Base-by-base conservation (phyloP, 805 yeast species). In the Candida andamanensis region DNA sequence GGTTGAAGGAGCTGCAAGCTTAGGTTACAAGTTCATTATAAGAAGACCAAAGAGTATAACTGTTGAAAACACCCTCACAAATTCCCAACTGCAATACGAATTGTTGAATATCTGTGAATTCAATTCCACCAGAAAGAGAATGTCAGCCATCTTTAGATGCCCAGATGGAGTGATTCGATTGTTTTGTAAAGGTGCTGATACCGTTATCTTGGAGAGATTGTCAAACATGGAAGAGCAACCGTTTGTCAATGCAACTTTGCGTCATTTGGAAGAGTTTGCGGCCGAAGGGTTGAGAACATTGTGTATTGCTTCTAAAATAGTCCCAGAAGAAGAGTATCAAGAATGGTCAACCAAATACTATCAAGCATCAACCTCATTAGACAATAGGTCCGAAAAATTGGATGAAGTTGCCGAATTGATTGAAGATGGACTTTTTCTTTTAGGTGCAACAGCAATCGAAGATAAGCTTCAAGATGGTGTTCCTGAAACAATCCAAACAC, bases 361-460 rank as follows among this genome's bases (percentile, higher is more conserved):
- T 19, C 75, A 74, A 35, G 98, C 98, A 1, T 74, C 96, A 0
- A 83, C 95, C 1, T 75, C 95, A 2, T 56, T 92, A 50, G 79
- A 74, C 5, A 63, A 86, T 50, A 74, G 99, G 56, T 60, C 80
- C 16, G 78, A 77, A 17, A 78, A 77, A 49, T 64, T 94, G 34
- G 97, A 89, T 50, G 84, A 73, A 6, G 95, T 83, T 9, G 97
- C 98, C 1, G 95, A 90, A 49, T 46, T 77, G 33, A 87, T 92
- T 40, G 99, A 92, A 56, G 72, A 66, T 22, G 81, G 84, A 39
- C 62, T 92, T 43, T 80, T 79, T 39, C 60, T 92, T 24, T 63
- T 92, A 12, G 99, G 99, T 24, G 97, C 97, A 2, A 94, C 98
- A 22, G 99, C 98, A 1, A 92, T 92, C 52, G 99, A 92, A 56